Evolutionary conservation across 1,139 yeast species (phyloP).

Genomic region (Saccharomycopsis hybrid): DNA sequence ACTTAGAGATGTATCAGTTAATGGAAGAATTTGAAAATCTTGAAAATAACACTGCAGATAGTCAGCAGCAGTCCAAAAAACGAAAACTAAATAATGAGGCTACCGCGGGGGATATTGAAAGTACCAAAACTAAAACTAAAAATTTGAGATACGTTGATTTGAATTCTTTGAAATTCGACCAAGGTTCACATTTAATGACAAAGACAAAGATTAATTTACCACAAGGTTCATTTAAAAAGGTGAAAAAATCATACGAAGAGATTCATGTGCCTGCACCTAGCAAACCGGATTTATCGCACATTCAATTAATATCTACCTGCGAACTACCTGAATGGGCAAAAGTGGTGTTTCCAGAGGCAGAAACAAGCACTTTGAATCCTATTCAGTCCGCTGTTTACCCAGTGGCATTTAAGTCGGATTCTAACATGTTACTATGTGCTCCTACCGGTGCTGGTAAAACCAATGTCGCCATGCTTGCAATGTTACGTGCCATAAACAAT

Average conservation of each 20-base stretch:
- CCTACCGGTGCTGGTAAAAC: conserved; percentile 99
- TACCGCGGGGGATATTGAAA: conserved; percentile 3
- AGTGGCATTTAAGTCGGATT: conserved; percentile 87
- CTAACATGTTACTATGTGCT: conserved; percentile 95
- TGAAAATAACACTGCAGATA: conserved; percentile 9
- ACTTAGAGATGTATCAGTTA: conserved; percentile 27
- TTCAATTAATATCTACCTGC: conserved; percentile 33
- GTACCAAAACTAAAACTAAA: conserved; percentile 7
- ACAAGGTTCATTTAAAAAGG: conserved; percentile 72
- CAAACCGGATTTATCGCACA: conserved; percentile 29
- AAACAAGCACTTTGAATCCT: conserved; percentile 66
- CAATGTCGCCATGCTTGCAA: conserved; percentile 85
- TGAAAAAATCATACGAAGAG: conserved; percentile 72
- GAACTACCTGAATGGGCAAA: conserved; percentile 79
- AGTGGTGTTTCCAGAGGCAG: conserved; percentile 63
- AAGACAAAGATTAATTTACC: conserved; percentile 68
- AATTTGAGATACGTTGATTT: conserved; percentile 56
- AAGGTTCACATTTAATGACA: conserved; percentile 66
- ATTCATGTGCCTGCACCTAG: conserved; percentile 80
- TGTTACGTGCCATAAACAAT: conserved; percentile 71
- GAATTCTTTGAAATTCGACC: conserved; percentile 57
- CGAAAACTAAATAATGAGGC: conserved; percentile 22
- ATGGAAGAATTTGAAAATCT: conserved; percentile 29
- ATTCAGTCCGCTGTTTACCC: conserved; percentile 92
- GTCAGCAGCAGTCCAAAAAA: conserved; percentile 23